Percentiles rank a stretch among this genome's conserved stretches.
Evolutionary conservation across 2,329 filamentous ascomycete species (phyloP).

Genomic region (Apiospora arundinis): DNA sequence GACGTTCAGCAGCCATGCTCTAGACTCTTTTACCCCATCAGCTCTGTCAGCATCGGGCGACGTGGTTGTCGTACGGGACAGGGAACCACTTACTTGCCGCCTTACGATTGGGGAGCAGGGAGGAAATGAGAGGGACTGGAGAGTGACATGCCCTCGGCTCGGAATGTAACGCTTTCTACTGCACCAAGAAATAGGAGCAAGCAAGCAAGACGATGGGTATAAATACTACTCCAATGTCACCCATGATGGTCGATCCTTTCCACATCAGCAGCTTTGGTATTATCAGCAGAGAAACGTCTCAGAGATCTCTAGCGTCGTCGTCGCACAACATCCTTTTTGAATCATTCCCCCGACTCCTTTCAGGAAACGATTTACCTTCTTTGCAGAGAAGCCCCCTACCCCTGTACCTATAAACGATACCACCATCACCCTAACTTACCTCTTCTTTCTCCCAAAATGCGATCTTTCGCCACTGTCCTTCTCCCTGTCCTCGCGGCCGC

Average conservation of each 20-base stretch:
- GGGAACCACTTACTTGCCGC: not conserved
- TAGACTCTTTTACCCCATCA: not conserved
- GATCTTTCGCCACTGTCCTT: constrained; percentile 40
- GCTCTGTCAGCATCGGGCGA: not conserved
- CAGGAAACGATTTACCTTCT: constrained; percentile 12
- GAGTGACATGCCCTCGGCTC: not conserved
- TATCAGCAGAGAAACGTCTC: constrained; percentile 9
- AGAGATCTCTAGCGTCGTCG: not conserved
- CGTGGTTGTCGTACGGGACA: not conserved
- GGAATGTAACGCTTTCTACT: not conserved
- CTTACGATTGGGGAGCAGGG: not conserved
- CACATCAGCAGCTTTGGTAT: constrained; percentile 28
- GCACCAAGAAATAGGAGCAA: not conserved
- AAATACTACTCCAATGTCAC: constrained; percentile 30
- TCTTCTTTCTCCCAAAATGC: constrained; percentile 43
- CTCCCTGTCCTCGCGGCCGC: constrained; percentile 47
- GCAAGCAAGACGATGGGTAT: constrained; percentile 27
- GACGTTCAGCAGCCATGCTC: not conserved
- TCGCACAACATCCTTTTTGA: constrained; percentile 1
- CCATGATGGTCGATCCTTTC: constrained; percentile 35
- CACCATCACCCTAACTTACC: not conserved
- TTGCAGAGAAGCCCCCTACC: constrained; percentile 22
- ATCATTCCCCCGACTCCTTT: not conserved
- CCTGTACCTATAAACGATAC: constrained; percentile 13
- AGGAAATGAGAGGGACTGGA: not conserved